phyloP scores from a whole-genome alignment of 2,329 filamentous ascomycete genomes.

The Colletotrichum higginsianum region DNA sequence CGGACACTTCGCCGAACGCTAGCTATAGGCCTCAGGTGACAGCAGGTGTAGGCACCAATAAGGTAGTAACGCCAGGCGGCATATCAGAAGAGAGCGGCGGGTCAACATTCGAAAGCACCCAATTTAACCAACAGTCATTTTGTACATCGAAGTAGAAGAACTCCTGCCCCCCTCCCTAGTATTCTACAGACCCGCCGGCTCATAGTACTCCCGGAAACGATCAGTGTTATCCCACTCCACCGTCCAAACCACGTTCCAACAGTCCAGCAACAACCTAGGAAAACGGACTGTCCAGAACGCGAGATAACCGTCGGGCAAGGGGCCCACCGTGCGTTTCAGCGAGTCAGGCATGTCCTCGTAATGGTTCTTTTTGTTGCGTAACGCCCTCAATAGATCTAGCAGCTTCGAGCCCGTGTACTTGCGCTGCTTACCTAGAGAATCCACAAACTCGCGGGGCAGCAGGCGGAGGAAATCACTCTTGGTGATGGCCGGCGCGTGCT shows the following conservation, averaged over 20 bases:
- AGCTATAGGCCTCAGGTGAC: no score
- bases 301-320: slow-evolving; percentile 85
- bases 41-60: no score
- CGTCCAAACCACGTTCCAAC: slow-evolving; percentile 81
- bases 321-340: slow-evolving; percentile 79
- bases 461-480: slow-evolving; percentile 83
- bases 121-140: neutral
- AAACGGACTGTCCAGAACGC: slow-evolving; percentile 87
- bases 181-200: slow-evolving; percentile 56
- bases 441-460: slow-evolving; percentile 86
- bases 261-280: slow-evolving; percentile 82
- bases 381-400: slow-evolving; percentile 87
- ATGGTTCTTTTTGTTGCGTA: slow-evolving; percentile 97
- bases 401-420: slow-evolving; percentile 91
- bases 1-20: no score
- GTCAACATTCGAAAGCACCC: no score
- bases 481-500: slow-evolving; percentile 66
- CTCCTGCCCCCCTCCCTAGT: no score
- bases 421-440: slow-evolving; percentile 91
- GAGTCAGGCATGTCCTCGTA: slow-evolving; percentile 95
- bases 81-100: no score
- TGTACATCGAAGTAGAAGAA: neutral
- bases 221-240: slow-evolving; percentile 74
- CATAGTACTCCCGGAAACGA: slow-evolving; percentile 81
- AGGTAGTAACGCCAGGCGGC: no score